Evolutionary conservation across 1,139 yeast species (phyloP), one percentile per base, ranked within the genome.

Genomic region (Spencermartinsiella ligniputridi): DNA sequence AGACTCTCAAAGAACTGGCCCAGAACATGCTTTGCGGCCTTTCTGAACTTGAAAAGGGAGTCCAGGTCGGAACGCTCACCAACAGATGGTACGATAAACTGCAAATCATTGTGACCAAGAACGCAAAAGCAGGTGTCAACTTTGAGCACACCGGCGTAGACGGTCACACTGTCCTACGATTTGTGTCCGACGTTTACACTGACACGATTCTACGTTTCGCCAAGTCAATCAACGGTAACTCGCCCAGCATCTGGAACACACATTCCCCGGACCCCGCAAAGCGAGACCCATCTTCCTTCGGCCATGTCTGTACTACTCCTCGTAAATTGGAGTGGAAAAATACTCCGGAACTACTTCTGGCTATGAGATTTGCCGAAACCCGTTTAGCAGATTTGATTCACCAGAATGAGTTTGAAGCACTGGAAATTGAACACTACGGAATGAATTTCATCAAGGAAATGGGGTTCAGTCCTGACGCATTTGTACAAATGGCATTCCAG

Each of bases 111-210:
- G 80, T 89, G 42, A 87, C 96, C n/a, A 80, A 81, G 61, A 87
- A 88, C 63, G 96, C 95, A 32, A 86, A 86, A 63, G 96, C 95
- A 1, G 97, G 97, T 34, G 82, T 89, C 56, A 89, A 89, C 64
- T 89, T 89, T 62, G 97, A 89, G 62, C 96, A 89, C 61, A 89
- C 96, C 0, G 96, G 96, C 57, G 95, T 89, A 29, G 97, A 89
- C 67, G 96, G 97, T 45, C 96, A 89, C 63, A 89, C 97, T 0
- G 96, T 89, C 5, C 70, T 89, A 55, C 70, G 96, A 51, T 84
- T 85, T 68, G 96, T 88, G 13, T 80, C 89, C 36, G 96, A 89
- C 63, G 85, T 89, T 44, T 89, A 88, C 62, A 89, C 96, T 0
- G 97, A 89, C 63, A 83, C 95, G 1, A 87, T 89, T 45, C 70